Conservation (phyloP, 1,284 basidiomycete species). For the Flammula alnicola region DNA sequence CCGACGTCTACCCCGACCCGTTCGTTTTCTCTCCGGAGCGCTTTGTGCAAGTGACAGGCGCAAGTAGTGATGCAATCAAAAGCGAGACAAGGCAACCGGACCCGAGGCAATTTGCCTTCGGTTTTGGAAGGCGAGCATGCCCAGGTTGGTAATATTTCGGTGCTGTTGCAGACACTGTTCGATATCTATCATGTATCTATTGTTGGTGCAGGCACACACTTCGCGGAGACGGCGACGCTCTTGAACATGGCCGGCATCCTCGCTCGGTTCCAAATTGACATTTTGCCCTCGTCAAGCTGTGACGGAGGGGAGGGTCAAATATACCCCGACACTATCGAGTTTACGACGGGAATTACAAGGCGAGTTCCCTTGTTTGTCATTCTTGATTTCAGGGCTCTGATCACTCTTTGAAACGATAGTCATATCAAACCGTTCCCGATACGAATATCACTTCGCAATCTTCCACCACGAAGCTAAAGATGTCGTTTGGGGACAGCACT, state of each 20-base stretch:
- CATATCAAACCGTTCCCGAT: background rate
- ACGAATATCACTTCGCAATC: too few relatives aligned
- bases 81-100: conserved; percentile 27
- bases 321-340: conserved; percentile 33
- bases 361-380: too few relatives aligned
- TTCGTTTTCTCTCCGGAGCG: conserved; percentile 48
- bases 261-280: conserved; percentile 29
- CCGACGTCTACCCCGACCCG: conserved; percentile 45
- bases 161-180: background rate
- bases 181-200: background rate
- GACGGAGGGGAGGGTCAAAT: too few relatives aligned
- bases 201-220: conserved; percentile 37
- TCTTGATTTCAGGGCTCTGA: too few relatives aligned
- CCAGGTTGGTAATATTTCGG: conserved; percentile 34
- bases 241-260: conserved; percentile 45
- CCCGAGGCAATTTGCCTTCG: conserved; percentile 42
- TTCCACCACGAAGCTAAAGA: too few relatives aligned
- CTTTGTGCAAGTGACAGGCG: conserved; percentile 30
- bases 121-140: conserved; percentile 49
- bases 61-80: conserved; percentile 6
- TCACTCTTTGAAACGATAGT: too few relatives aligned
- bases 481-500: too few relatives aligned
- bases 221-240: conserved; percentile 46
- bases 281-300: too few relatives aligned
- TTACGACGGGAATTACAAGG: conserved; percentile 46